Base-by-base conservation (phyloP, 192 early-diverging fungal genomes). In the Obelidium mucronatum region DNA sequence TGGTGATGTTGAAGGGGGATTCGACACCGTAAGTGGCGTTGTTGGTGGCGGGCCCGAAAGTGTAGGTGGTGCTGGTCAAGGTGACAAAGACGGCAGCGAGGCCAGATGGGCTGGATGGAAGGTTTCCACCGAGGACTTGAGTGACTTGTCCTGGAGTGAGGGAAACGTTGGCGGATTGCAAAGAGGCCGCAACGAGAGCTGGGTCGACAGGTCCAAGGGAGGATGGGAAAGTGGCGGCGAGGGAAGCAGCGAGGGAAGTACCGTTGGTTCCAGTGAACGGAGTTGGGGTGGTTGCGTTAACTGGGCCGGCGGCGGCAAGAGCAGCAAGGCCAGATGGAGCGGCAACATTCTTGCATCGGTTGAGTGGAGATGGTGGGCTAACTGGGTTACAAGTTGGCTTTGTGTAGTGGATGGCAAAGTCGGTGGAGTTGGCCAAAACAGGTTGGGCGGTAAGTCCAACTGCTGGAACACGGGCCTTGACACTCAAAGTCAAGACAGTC, bases 361-460 rank as follows among this genome's bases (percentile, higher is more conserved):
- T 51, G 48, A 22, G 8, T 13, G 48, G 11, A 8, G 48, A 51
- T 8, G 48, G 48, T 13, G 48, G 11, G 11, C 8, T 51, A 22
- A 51, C 22, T 8, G 48, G 48, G 48, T 51, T 51, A 22, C 48
- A 51, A 51, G 48, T n/a, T n/a, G 55, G 55, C 55, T 58, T 58
- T 8, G n/a, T n/a, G n/a, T n/a, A n/a, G n/a, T n/a, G n/a, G n/a
- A n/a, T n/a, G n/a, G n/a, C n/a, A n/a, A n/a, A n/a, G n/a, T n/a
- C n/a, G n/a, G n/a, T n/a, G n/a, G n/a, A n/a, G n/a, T n/a, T n/a
- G n/a, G n/a, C n/a, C n/a, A n/a, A n/a, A n/a, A n/a, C n/a, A n/a
- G n/a, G n/a, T n/a, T n/a, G n/a, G n/a, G n/a, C n/a, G n/a, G n/a
- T n/a, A n/a, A n/a, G n/a, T n/a, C n/a, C n/a, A n/a, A n/a, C n/a